Percentiles rank a stretch among this genome's conserved stretches.
These are phyloP conservation scores for Tolypocladium album DNA, from an alignment of 2,329 filamentous ascomycete genomes.

Conservation along the genomic window DNA sequence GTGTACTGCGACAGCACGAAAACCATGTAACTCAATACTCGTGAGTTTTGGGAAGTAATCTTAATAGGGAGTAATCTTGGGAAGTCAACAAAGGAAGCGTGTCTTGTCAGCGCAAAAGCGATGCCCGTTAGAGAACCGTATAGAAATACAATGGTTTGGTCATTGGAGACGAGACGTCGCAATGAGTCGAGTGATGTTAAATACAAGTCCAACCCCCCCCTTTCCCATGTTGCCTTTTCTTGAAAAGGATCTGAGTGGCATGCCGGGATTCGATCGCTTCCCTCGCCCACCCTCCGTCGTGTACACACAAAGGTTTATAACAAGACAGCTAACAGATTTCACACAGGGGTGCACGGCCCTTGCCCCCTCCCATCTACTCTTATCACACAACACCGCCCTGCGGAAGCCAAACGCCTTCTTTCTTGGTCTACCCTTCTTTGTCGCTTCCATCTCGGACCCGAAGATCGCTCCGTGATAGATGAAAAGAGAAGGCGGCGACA, in stretches of 20 bases:
- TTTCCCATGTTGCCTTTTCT: neutral
- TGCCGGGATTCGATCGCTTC: neutral
- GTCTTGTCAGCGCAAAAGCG: neutral
- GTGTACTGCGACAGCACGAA: too few relatives aligned
- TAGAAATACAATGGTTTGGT: neutral
- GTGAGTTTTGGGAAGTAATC: neutral
- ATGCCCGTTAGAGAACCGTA: neutral
- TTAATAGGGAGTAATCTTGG: neutral
- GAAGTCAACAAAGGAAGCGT: neutral
- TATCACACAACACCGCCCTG: neutral
- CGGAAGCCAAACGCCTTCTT: neutral
- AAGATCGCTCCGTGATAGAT: neutral
- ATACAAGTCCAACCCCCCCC: neutral
- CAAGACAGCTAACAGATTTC: neutral
- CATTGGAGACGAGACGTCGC: constrained; percentile 3
- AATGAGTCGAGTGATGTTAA: constrained; percentile 7
- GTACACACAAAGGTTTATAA: neutral
- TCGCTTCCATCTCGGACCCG: neutral
- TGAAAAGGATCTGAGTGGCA: neutral
- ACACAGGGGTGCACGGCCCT: neutral
- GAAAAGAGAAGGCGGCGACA: neutral
- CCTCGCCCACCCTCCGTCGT: neutral
- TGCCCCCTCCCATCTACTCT: neutral
- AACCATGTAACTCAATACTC: neutral
- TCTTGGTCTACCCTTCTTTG: neutral